Base-by-base conservation (phyloP, 768 basidiomycete species). In the Amanita pallidorosea region DNA sequence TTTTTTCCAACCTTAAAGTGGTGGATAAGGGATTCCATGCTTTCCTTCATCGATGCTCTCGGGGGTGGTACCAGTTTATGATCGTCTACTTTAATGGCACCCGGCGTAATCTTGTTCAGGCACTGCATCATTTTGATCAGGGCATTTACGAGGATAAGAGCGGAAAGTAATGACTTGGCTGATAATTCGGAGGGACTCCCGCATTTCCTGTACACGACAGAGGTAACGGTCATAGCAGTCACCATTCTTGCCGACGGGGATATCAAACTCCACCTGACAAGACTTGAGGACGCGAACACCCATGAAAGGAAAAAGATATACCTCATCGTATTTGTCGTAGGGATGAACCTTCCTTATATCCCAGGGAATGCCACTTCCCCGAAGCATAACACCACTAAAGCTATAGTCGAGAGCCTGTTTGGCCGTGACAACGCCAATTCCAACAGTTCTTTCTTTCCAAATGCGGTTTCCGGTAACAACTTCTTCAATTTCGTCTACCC, bases 221-320 rank as follows among this genome's bases (percentile, higher is more conserved):
- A 97, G 73, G 67, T 98, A 98, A 41, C 95, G 87, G 69, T 97
- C 93, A 63, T 94, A 99, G 70, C 94, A 98, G 64, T 99, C 95
- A 35, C 95, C 95, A 56, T 93, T 91, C 75, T 81, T 85, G 52
- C 95, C 95, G 29, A 98, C 83, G n/a, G 95, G 95, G 46, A 99
- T 70, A 56, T 98, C 94, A 60, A 98, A 98, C 60, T 98, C 95
- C 58, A 97, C 93, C 85, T 88, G 35, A 11, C 40, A 38, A 43
- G 15, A 44, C 40, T 27, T 44, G 37, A 45, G n/a, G 33, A 20
- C 34, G n/a, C n/a, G 51, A 29, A n/a, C 23, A 25, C n/a, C 45
- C 12, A 38, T 36, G 7, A 38, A 36, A 20, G 11, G 27, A 36
- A 41, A 9, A n/a, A 38, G 46, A 54, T 71, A 52, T 55, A 83